Evolutionary conservation across 2,329 filamentous ascomycete species (phyloP).

Genomic region (Phoma sp.): DNA sequence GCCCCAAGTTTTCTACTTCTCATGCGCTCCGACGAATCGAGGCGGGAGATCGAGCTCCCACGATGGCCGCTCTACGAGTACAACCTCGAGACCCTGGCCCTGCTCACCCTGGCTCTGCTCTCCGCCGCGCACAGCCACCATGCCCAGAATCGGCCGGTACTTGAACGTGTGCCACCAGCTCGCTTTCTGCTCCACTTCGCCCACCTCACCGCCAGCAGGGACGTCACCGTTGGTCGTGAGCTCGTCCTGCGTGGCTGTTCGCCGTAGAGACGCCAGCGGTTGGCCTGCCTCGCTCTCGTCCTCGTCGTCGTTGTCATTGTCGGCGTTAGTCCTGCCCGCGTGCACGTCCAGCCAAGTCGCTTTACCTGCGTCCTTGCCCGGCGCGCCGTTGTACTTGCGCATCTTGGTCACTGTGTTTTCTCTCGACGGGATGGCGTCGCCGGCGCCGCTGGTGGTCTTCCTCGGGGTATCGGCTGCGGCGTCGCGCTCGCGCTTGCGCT

Average conservation of each 20-base stretch:
- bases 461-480: conserved; percentile 13
- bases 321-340: conserved; percentile 25
- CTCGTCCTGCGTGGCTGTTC: conserved; percentile 30
- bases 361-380: conserved; percentile 38
- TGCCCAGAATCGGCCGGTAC: conserved; percentile 90
- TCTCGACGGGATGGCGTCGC: conserved; percentile 58
- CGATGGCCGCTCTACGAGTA: conserved; percentile 82
- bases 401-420: conserved; percentile 56
- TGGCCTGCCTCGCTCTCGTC: conserved; percentile 39
- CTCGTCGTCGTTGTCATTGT: conserved; percentile 39
- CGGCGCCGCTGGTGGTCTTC: conserved; percentile 60
- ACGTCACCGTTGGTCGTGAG: conserved; percentile 23
- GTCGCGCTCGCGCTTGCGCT: conserved; percentile 42
- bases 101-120: conserved; percentile 46
- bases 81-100: conserved; percentile 69
- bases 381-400: conserved; percentile 53
- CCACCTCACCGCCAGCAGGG: conserved; percentile 20
- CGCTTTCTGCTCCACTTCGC: conserved; percentile 24
- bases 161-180: conserved; percentile 84
- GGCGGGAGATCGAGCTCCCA: conserved; percentile 82
- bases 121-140: conserved; percentile 60
- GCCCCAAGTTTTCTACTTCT: conserved; percentile 23
- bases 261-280: conserved; percentile 34
- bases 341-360: conserved; percentile 39
- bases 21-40: conserved; percentile 58